Conservation (phyloP, 1,139 yeast species). For the Magnusiomyces magnusii region DNA sequence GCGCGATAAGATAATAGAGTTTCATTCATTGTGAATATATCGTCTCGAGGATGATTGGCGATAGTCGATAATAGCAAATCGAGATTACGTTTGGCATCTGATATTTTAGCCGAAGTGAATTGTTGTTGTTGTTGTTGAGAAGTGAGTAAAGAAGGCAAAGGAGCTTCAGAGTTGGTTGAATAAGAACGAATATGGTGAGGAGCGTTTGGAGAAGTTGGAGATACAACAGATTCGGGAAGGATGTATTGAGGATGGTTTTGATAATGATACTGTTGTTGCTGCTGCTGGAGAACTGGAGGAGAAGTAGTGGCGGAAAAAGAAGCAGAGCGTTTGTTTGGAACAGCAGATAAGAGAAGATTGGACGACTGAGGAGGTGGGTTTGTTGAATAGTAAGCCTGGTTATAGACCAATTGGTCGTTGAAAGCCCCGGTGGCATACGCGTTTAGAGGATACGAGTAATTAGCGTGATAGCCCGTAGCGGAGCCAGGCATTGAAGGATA, state of each 20-base stretch:
- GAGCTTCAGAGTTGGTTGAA: not conserved
- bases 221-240: not conserved
- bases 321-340: not conserved
- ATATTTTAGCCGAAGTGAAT: not conserved
- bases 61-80: slow-evolving; percentile 1
- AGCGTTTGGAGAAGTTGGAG: not conserved
- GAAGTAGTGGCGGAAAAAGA: not conserved
- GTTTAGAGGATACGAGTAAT: not conserved
- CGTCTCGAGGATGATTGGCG: slow-evolving; percentile 7
- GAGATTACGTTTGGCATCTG: slow-evolving; percentile 5
- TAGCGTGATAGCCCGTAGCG: not conserved
- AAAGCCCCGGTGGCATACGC: slow-evolving; percentile 4
- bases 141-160: not conserved
- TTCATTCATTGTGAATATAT: slow-evolving; percentile 15
- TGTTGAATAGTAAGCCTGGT: not conserved
- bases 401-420: slow-evolving; percentile 6
- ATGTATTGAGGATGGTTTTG: no score
- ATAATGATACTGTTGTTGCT: no score
- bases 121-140: not conserved
- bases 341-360: not conserved
- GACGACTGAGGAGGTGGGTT: not conserved
- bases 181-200: not conserved
- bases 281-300: not conserved
- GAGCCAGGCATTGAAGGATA: not conserved
- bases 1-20: slow-evolving; percentile 9